Conservation (phyloP, 2,329 filamentous ascomycete species). For the Fusarium siculi region DNA sequence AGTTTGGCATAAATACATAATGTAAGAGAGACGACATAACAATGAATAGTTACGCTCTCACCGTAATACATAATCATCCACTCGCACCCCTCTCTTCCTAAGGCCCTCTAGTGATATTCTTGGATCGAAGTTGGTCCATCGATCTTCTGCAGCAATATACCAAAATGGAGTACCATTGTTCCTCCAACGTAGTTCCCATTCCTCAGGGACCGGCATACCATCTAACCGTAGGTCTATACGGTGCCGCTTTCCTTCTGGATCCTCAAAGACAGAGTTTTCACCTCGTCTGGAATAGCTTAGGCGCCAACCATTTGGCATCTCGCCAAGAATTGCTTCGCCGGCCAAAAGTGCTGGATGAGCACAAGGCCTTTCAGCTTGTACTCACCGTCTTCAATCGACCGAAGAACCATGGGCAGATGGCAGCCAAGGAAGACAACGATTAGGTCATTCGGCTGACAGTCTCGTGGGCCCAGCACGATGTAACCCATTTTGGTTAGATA, state of each 20-base stretch:
- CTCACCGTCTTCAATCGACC: neutral
- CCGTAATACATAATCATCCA: neutral
- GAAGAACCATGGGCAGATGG: neutral
- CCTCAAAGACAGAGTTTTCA: neutral
- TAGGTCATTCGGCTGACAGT: neutral
- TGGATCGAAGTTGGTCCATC: constrained; percentile 1
- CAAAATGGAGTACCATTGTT: neutral
- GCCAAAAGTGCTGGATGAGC: neutral
- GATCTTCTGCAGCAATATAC: neutral
- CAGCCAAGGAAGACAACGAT: neutral
- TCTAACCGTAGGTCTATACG: neutral
- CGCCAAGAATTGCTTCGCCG: neutral
- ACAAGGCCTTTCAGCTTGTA: constrained; percentile 1
- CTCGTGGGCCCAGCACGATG: neutral
- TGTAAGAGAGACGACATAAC: rapidly evolving
- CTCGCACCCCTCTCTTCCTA: neutral
- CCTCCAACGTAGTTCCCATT: neutral
- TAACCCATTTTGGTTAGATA: neutral
- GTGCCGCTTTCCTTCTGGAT: neutral
- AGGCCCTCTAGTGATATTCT: neutral
- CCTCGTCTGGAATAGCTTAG: neutral
- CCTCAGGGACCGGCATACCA: neutral
- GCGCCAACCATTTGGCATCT: neutral
- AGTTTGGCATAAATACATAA: neutral
- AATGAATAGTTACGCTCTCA: neutral